These are phyloP conservation scores for Laburnicola sp. DNA, from an alignment of 2,329 filamentous ascomycete species.

Conservation along the genomic window DNA sequence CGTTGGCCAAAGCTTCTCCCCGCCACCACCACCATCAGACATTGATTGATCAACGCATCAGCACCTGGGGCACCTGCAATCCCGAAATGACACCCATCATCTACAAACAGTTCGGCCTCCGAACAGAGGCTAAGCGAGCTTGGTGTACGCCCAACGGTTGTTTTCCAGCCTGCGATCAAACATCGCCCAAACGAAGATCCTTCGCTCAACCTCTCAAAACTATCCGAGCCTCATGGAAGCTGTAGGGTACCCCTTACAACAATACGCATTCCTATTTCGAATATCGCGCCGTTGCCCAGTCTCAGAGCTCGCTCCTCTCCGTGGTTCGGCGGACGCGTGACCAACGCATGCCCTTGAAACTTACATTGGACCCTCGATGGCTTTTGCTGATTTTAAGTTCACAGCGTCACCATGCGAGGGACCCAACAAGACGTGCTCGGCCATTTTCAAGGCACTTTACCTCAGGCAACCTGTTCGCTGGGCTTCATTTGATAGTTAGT, in stretches of 20 bases:
- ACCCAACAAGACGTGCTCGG: too few relatives aligned
- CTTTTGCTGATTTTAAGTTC: neutral
- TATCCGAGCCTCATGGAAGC: neutral
- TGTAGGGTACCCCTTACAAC: neutral
- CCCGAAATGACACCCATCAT: neutral
- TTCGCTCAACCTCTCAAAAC: slow-evolving; percentile 1
- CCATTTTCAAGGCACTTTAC: too few relatives aligned
- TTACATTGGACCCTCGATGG: neutral
- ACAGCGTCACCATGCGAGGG: too few relatives aligned
- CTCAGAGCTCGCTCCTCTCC: neutral
- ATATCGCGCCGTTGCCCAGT: neutral
- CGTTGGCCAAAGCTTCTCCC: neutral
- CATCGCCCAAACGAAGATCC: neutral
- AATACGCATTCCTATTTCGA: neutral
- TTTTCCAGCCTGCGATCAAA: neutral
- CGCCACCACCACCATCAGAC: slow-evolving; percentile 5
- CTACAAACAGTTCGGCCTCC: too few relatives aligned
- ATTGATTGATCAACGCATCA: too few relatives aligned
- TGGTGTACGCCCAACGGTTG: neutral
- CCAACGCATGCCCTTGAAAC: slow-evolving; percentile 1
- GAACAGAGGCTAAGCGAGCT: neutral
- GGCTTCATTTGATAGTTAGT: too few relatives aligned
- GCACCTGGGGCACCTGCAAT: too few relatives aligned
- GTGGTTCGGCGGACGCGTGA: neutral
- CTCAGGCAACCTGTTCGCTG: too few relatives aligned